Conservation (phyloP, 495 filamentous ascomycete species). For the Aspergillus hancockii region DNA sequence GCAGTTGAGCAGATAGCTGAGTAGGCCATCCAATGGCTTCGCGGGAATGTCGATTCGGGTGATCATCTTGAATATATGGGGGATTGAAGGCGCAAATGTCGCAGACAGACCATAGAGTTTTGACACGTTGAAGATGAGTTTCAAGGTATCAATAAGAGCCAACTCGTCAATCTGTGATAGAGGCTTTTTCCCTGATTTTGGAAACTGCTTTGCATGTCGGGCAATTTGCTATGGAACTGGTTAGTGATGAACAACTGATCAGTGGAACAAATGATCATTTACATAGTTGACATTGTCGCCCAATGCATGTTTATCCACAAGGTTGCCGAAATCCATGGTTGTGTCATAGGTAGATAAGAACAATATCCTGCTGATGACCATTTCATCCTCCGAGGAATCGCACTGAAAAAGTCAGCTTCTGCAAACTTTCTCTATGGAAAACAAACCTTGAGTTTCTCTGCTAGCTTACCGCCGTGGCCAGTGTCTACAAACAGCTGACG, state of each 20-base stretch:
- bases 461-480: constrained; percentile 69
- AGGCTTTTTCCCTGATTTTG: constrained; percentile 42
- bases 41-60: constrained; percentile 51
- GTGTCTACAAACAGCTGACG: constrained; percentile 81
- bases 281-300: constrained; percentile 68
- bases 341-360: constrained; percentile 87
- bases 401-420: constrained; percentile 40
- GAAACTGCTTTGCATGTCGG: constrained; percentile 65
- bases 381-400: constrained; percentile 83
- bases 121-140: constrained; percentile 86
- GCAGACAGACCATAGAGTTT: constrained; percentile 62
- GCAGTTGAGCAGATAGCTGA: constrained; percentile 72
- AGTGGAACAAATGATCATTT: constrained; percentile 9
- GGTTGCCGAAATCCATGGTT: constrained; percentile 61
- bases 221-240: constrained; percentile 55
- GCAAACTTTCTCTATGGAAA: neutral
- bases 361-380: constrained; percentile 78
- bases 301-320: constrained; percentile 71
- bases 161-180: constrained; percentile 69
- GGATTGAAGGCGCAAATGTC: constrained; percentile 66
- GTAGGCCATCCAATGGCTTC: constrained; percentile 60
- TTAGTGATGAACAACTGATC: constrained; percentile 8
- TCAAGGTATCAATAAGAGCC: constrained; percentile 81
- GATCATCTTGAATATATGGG: constrained; percentile 73
- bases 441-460: constrained; percentile 65